These are phyloP conservation scores for Aspergillus campestris DNA, from an alignment of 495 filamentous ascomycete species.

Conservation along the genomic window DNA sequence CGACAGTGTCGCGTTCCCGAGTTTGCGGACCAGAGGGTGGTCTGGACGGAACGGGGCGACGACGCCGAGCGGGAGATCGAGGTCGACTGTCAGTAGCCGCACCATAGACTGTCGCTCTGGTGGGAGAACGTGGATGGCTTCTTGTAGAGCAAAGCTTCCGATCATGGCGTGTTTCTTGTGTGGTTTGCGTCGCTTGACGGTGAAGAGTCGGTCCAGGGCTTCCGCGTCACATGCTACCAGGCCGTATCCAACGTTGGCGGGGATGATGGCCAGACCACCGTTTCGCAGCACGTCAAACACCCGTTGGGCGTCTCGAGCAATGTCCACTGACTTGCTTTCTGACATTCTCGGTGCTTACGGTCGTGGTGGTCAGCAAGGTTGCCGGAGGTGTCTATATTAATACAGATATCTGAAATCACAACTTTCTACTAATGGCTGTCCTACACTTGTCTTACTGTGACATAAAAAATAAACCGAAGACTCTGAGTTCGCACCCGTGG, in stretches of 20 bases:
- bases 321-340: background rate
- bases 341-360: too few relatives aligned
- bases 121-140: constrained; percentile 9
- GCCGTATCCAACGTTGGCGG: constrained; percentile 18
- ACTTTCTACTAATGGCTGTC: too few relatives aligned
- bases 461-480: too few relatives aligned
- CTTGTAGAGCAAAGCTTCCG: constrained; percentile 14
- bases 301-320: constrained; percentile 10
- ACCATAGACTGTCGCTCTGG: constrained; percentile 8
- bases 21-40: constrained; percentile 11
- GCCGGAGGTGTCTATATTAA: too few relatives aligned
- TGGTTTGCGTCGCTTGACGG: constrained; percentile 11
- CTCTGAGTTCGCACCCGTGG: too few relatives aligned
- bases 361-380: too few relatives aligned
- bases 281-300: constrained; percentile 16
- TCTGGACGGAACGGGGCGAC: constrained; percentile 12
- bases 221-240: constrained; percentile 10
- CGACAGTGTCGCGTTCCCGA: background rate
- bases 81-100: constrained; percentile 9
- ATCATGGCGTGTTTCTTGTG: constrained; percentile 21
- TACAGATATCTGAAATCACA: too few relatives aligned
- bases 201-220: constrained; percentile 12
- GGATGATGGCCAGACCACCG: constrained; percentile 18
- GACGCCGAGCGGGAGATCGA: constrained; percentile 17
- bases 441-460: too few relatives aligned